Evolutionary conservation across 805 yeast genomes (phyloP), one percentile per base, ranked within the genome.

Genomic region (Debaryomyces hansenii): DNA sequence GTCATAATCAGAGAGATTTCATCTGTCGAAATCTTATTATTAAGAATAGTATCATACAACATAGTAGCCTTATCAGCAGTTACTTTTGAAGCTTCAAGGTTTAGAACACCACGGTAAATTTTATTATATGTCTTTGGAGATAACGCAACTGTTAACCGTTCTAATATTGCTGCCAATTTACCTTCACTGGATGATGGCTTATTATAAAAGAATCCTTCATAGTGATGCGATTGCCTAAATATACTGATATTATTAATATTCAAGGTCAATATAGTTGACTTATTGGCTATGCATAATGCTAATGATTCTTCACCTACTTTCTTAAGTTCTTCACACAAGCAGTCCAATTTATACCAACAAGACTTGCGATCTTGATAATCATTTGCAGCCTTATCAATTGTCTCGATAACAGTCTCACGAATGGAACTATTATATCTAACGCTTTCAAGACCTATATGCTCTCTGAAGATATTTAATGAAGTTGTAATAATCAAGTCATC

Each of bases 281-380:
- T 44, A 14, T 50, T 47, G 6, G 49, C 35, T 9, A 52, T 31
- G n/a, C 66, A 64, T 1, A 86, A 57, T 1, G 82, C 68, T 33
- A 88, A 70, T 0, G 85, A 74, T 56, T 87, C 94, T 47, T 77
- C 74, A 15, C 82, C 72, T 40, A 76, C 74, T 48, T 78, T 84
- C 48, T 77, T 78, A 44, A 87, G 72, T 56, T 90, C 96, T 46
- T 78, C 79, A 59, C 96, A 84, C 20, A 90, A 70, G 2, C 87
- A 75, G 47, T 83, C 85, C 47, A 91, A 77, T 49, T 84, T 81
- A 29, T 78, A 70, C 87, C 96, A 84, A 54, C 83, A 83, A 27
- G 74, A 74, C 40, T 70, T 70, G 2, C 24, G 40, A 31, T 44
- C 48, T 28, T 67, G 63, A 31, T 66, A 60, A 37, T 64, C 66